Percentiles rank a stretch among this genome's conserved stretches.
These are phyloP conservation scores for Aspergillus heteromorphus DNA, from an alignment of 495 filamentous ascomycete species.

Conservation along the genomic window DNA sequence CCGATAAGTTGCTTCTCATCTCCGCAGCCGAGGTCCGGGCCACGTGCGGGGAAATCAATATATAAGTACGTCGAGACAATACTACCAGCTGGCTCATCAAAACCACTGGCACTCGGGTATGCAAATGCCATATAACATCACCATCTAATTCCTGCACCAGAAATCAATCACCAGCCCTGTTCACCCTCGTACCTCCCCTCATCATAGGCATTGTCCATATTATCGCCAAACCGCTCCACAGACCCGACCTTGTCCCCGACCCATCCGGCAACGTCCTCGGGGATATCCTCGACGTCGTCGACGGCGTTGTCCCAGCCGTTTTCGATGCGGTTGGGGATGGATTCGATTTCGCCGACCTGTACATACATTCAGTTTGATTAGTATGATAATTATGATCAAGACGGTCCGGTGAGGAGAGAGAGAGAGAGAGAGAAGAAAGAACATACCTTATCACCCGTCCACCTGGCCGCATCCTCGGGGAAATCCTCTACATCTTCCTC, in stretches of 20 bases:
- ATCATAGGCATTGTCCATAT: slow-evolving; percentile 35
- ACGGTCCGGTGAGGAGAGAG: no score
- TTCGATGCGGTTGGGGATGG: slow-evolving; percentile 29
- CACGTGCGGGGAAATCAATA: slow-evolving; percentile 31
- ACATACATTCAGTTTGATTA: not conserved
- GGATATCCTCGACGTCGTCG: slow-evolving; percentile 29
- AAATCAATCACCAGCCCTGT: slow-evolving; percentile 11
- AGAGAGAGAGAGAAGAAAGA: no score
- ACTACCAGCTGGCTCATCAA: not conserved
- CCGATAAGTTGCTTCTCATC: no score
- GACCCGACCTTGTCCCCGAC: slow-evolving; percentile 31
- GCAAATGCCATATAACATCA: no score
- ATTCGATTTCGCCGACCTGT: slow-evolving; percentile 32
- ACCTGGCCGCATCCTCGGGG: slow-evolving; percentile 34
- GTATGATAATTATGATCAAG: not conserved
- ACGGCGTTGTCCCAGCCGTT: slow-evolving; percentile 26
- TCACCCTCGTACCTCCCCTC: slow-evolving; percentile 27
- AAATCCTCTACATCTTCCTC: slow-evolving; percentile 33
- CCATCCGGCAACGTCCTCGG: slow-evolving; percentile 34
- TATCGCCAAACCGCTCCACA: slow-evolving; percentile 35
- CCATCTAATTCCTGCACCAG: no score
- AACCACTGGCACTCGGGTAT: no score
- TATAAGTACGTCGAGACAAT: no score
- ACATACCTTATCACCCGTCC: slow-evolving; percentile 32
- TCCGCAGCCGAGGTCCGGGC: slow-evolving; percentile 34